A percentile compares a stretch with the other conserved stretches of the same genome.
Evolutionary conservation across 805 yeast species (phyloP).

Genomic region (Maudiozyma turicensis): DNA sequence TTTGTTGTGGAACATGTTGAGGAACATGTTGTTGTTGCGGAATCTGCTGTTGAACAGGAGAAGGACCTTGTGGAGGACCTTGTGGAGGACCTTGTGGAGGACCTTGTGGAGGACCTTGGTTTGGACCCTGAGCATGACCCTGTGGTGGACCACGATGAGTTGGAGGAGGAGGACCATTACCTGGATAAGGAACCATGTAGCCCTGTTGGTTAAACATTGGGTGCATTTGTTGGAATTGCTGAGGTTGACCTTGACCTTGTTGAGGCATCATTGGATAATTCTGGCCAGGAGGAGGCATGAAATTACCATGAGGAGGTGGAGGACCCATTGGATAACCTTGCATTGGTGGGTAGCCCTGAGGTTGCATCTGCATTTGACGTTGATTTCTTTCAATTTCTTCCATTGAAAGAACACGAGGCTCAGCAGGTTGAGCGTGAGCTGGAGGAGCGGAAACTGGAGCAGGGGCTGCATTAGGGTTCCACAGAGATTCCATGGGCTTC

Average conservation of each 20-base stretch:
- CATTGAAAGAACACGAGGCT: constrained; percentile 39
- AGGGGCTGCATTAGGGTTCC: constrained; percentile 31
- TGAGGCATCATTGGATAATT: background rate
- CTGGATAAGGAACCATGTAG: constrained; percentile 5
- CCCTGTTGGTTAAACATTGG: constrained; percentile 2
- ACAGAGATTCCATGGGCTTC: constrained; percentile 64
- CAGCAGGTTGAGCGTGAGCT: background rate
- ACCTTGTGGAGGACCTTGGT: constrained; percentile 2
- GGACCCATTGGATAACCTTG: background rate
- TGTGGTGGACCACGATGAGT: constrained; percentile 4
- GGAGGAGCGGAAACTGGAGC: constrained; percentile 7
- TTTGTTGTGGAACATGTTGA: background rate
- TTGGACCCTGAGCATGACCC: constrained; percentile 2
- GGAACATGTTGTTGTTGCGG: background rate
- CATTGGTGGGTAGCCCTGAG: constrained; percentile 8
- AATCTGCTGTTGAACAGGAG: background rate
- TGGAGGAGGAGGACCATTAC: constrained; percentile 9
- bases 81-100: background rate
- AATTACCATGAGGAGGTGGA: constrained; percentile 8
- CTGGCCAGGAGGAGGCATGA: constrained; percentile 12
- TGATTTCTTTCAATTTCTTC: constrained; percentile 72
- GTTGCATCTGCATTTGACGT: constrained; percentile 21
- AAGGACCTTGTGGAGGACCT: constrained; percentile 1
- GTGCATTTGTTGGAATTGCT: constrained; percentile 8
- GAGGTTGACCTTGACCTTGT: constrained; percentile 4